Percentiles rank a stretch among this genome's conserved stretches.
Evolutionary conservation across 2,329 filamentous ascomycete species (phyloP).

Genomic region (Parascedosporium putredinis): DNA sequence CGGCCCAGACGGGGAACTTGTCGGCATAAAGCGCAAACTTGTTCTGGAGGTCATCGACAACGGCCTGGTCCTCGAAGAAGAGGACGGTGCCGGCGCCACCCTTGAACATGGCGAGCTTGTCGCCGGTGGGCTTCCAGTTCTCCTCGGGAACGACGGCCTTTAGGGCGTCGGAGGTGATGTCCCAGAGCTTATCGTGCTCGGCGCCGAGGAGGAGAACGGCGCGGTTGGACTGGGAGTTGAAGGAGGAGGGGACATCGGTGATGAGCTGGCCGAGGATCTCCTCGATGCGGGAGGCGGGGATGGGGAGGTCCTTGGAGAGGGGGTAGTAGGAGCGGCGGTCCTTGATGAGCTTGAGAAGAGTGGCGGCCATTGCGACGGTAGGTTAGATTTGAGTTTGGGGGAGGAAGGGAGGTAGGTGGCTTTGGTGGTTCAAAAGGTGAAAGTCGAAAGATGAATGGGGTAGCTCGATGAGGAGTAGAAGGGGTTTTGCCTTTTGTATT

Average conservation of each 20-base stretch:
- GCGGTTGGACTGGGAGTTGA: conserved; percentile 82
- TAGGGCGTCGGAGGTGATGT: conserved; percentile 54
- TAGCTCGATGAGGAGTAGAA: too few relatives aligned
- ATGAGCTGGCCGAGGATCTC: conserved; percentile 57
- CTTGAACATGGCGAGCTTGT: conserved; percentile 47
- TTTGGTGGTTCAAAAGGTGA: conserved; percentile 5
- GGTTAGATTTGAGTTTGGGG: conserved; percentile 16
- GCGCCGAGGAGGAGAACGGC: conserved; percentile 67
- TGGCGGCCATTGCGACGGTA: conserved; percentile 31
- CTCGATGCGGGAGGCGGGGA: conserved; percentile 42
- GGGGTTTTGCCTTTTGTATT: not conserved
- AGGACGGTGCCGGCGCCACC: conserved; percentile 71
- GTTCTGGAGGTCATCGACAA: conserved; percentile 55
- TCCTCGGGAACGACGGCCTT: conserved; percentile 59
- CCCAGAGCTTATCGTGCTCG: conserved; percentile 85
- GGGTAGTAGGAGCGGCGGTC: conserved; percentile 60
- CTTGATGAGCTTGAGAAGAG: conserved; percentile 55
- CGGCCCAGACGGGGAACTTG: conserved; percentile 66
- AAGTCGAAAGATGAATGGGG: not conserved
- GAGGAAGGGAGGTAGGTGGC: not conserved
- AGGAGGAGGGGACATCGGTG: conserved; percentile 63
- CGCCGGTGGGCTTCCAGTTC: conserved; percentile 42
- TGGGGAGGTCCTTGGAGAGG: conserved; percentile 52
- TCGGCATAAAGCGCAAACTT: conserved; percentile 67
- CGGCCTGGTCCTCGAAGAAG: conserved; percentile 72